These are phyloP conservation scores for Fragaria iinumae DNA, from an alignment of 306 rosid species.

Conservation along the genomic window DNA sequence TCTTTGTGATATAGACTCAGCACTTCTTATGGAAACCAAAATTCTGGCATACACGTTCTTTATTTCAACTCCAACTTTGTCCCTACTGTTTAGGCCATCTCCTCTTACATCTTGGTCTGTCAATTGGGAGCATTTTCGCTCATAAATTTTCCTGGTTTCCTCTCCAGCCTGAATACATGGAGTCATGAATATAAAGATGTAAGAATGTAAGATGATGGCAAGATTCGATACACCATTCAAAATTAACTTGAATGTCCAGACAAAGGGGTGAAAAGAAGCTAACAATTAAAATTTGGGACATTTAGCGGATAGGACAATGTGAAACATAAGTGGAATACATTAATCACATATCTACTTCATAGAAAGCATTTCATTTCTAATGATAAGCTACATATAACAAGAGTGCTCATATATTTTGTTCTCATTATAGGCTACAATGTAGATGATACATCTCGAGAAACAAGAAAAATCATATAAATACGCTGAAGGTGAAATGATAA, in stretches of 20 bases:
- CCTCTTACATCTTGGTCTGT: conserved; percentile 55
- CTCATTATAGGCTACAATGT: neutral
- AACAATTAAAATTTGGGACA: neutral
- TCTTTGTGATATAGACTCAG: conserved; percentile 65
- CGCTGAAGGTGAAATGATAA: neutral
- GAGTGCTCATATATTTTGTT: neutral
- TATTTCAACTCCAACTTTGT: conserved; percentile 51
- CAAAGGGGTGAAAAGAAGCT: neutral
- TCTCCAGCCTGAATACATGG: conserved; percentile 52
- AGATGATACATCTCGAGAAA: neutral
- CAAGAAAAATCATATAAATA: neutral
- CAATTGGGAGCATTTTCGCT: conserved; percentile 53
- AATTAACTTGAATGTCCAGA: neutral
- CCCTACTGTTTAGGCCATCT: conserved; percentile 41
- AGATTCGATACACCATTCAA: neutral
- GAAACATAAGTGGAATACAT: neutral
- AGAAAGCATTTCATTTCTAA: neutral
- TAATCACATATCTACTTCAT: neutral
- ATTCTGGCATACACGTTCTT: conserved; percentile 57
- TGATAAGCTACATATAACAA: neutral
- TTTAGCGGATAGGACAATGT: neutral
- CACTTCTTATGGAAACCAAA: conserved; percentile 67
- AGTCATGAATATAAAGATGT: neutral
- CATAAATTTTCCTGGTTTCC: conserved; percentile 46
- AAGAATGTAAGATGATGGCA: neutral